Base-by-base conservation (phyloP, 768 basidiomycete genomes). In the Rhizopogon vulgaris region DNA sequence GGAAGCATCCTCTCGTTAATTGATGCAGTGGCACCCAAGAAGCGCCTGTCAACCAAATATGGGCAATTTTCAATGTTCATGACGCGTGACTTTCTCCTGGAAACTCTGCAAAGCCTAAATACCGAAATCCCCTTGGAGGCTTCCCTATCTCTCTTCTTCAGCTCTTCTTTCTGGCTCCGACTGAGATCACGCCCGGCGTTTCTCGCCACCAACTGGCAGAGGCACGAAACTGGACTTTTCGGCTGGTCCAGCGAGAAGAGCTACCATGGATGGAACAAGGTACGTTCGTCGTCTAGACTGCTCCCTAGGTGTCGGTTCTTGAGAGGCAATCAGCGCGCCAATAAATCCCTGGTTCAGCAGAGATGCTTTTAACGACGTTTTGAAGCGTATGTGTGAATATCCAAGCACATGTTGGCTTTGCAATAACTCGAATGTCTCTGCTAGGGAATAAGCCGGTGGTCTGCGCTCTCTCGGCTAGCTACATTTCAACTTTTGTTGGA, bases 401-500 rank as follows among this genome's bases (percentile, higher is more conserved):
- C 50, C 46, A 41, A 38, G 42, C 22, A 9, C 25, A 24, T 34
- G 2, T 43, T 40, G 39, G 37, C 4, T 30, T 42, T 27, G 49
- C 48, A 49, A 58, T 34, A 10, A 46, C 51, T 49, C 52, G 46
- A 60, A 43, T 37, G 40, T 1, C 9, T 43, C 46, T 39, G 22
- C 39, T 69, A 92, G 90, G 77, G 56, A 84, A 93, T 75, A 91
- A 90, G 71, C 83, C 90, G 48, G 86, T 92, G 62, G 90, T 88
- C 37, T 92, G 89, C 62, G 93, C 94, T 34, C 83, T 94, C 54
- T 84, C 90, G 38, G 93, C 93, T 46, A 93, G 91, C 60, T 88
- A 94, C 68, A 79, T 94, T 58, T 94, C 93, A 42, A 96, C 94
- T 12, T 82, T 95, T 62, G 87, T 88, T 52, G 94, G 94, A 46